Base-by-base conservation (phyloP, 2,329 filamentous ascomycete genomes). In the Aspergillus fructus region DNA sequence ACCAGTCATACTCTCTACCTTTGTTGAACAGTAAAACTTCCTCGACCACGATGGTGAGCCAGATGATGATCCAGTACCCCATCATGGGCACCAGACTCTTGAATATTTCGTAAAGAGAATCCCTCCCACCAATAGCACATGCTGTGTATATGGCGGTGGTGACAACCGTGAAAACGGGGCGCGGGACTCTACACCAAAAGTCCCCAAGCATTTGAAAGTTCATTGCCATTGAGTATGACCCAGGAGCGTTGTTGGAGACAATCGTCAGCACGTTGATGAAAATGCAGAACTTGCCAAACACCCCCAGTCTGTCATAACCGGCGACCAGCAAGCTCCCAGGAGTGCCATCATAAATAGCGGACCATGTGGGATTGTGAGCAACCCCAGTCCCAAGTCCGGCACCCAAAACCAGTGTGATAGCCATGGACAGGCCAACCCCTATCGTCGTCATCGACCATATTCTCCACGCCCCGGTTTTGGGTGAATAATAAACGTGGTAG, bases 1-100 rank as follows among this genome's bases (percentile, higher is more conserved):
- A 60, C 76, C 77, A 79, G 61, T 78, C 73, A 59, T 74, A 78
- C 1, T 64, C 64, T 42, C 59, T 66, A n/a, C 63, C 60, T 24
- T 73, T 66, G 19, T 73, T 71, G 66, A 80, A 80, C 5, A 80
- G 60, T 15, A 77, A 12, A 43, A 79, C 72, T 59, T 80, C 74
- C 56, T 78, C 69, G 2, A 78, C 47, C 5, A 74, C 66, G 43
- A 80, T 76, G 37, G 72, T 70, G 49, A 79, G 63, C 70, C 73
- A 79, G 39, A 76, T 74, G 19, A 71, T 66, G 8, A 76, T 64
- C 78, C 78, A 80, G 59, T 81, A 80, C 5, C 76, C 75, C 62
- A 81, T 79, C 17, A 80, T 59, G 7, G 77, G 75, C 15, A 81
- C 65, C 55, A 80, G 78, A 55, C 76, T 74, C 52, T 76, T 68